Base-by-base conservation (phyloP, 345 rosid genomes). In the Pelargonium nanum region DNA sequence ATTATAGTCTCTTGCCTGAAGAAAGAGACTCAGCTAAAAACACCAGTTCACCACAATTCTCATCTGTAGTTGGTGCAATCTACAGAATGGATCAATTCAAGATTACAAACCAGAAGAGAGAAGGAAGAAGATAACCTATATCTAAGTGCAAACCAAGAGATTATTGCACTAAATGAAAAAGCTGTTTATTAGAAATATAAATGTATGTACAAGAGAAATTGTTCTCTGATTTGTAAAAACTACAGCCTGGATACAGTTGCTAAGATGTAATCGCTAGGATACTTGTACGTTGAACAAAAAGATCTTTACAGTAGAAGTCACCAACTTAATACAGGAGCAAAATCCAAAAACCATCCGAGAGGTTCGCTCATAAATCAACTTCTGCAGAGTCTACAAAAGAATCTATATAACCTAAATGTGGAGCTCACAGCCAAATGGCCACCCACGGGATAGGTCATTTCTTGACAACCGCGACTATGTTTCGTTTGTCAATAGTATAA, bases 121-220 rank as follows among this genome's bases (percentile, higher is more conserved):
- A 7, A 40, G 48, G 16, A 40, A 40, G 16, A 40, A 40, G 16
- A 40, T 12, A 40, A 12, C 48, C 6, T n/a, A n/a, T n/a, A n/a
- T n/a, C n/a, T 12, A 40, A 40, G 15, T 12, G 15, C 9, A 12
- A 40, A 17, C 15, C 48, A 10, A 17, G 48, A 40, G 16, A 40
- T 40, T 6, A 40, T 40, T 40, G 48, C 48, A 12, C 48, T 40
- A 40, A 40, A 40, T 40, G 2, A 40, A 40, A 40, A 40, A 40
- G 15, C 48, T 40, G 13, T 40, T 40, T 40, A 40, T 40, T 40
- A 40, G 48, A 40, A 40, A 40, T 2, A 17, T 40, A 79, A 82
- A 81, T 77, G 85, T 83, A 85, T 93, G 79, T 89, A 93, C 97
- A 93, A 63, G 84, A 75, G 77, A 75, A 77, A 73, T 71, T 71